Percentiles rank a stretch among this genome's conserved stretches.
Conservation (phyloP, 805 yeast genomes). For the Yamadazyma akitaensis region DNA sequence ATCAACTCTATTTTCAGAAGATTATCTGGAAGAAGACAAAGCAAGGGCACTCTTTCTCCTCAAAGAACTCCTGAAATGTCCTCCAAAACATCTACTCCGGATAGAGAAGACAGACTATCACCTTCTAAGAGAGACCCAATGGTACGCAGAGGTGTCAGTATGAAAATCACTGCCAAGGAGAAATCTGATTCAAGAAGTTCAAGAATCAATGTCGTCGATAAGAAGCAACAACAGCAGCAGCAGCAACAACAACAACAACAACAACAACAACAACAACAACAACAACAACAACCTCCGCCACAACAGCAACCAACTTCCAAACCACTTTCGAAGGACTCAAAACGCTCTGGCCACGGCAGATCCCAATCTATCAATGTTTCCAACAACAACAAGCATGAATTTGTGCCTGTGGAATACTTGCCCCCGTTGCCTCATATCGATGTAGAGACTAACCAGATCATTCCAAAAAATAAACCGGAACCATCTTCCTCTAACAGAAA, state of each 20-base stretch:
- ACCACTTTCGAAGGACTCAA: constrained; percentile 23
- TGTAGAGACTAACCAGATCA: constrained; percentile 23
- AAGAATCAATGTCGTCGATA: constrained; percentile 6
- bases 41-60: constrained; percentile 8
- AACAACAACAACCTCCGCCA: constrained; percentile 1
- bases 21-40: constrained; percentile 30
- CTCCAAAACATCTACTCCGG: constrained; percentile 13
- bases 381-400: constrained; percentile 32
- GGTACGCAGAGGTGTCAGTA: constrained; percentile 60
- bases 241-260: constrained; percentile 6
- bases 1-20: constrained; percentile 36
- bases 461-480: constrained; percentile 11
- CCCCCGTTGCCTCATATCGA: constrained; percentile 45
- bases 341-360: constrained; percentile 25
- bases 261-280: constrained; percentile 4
- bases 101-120: constrained; percentile 10
- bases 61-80: constrained; percentile 10
- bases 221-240: constrained; percentile 6
- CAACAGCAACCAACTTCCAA: constrained; percentile 5
- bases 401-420: constrained; percentile 40
- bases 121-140: constrained; percentile 32
- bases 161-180: constrained; percentile 59
- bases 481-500: constrained; percentile 18
- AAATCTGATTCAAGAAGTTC: constrained; percentile 24
- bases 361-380: constrained; percentile 29